Conservation (phyloP, 1,284 basidiomycete species). For the Trichosporon asahii region DNA sequence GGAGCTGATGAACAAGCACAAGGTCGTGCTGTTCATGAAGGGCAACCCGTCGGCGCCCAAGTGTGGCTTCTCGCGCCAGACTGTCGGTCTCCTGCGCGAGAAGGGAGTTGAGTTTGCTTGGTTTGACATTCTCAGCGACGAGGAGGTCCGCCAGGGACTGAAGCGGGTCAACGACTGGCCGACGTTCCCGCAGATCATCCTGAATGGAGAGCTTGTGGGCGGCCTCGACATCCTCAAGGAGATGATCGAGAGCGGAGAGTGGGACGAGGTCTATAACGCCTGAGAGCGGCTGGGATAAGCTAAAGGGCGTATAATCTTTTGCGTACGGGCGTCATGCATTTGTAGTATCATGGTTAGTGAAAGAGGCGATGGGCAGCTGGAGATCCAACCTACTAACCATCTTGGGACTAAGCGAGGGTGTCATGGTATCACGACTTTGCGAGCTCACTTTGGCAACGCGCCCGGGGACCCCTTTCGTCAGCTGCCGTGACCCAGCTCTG, state of each 20-base stretch:
- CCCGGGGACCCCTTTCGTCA: too few species aligned
- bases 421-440: too few species aligned
- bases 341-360: background rate
- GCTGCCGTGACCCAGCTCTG: background rate
- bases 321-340: constrained; percentile 6
- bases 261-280: constrained; percentile 44
- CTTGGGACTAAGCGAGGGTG: too few species aligned
- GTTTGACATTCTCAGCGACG: constrained; percentile 71
- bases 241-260: constrained; percentile 57
- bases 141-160: constrained; percentile 62
- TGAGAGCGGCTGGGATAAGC: background rate
- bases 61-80: constrained; percentile 76
- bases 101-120: constrained; percentile 64
- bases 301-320: constrained; percentile 8
- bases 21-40: constrained; percentile 91
- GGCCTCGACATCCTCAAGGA: constrained; percentile 66
- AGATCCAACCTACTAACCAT: too few species aligned
- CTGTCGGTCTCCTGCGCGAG: constrained; percentile 62
- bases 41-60: constrained; percentile 80
- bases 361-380: background rate
- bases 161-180: constrained; percentile 55
- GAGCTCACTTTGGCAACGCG: too few species aligned
- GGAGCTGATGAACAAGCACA: constrained; percentile 62
- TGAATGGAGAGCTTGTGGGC: constrained; percentile 77
- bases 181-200: constrained; percentile 66